Percentiles rank a stretch among this genome's conserved stretches.
Evolutionary conservation across 2,329 filamentous ascomycete species (phyloP).

Genomic region (Didymella lethalis): DNA sequence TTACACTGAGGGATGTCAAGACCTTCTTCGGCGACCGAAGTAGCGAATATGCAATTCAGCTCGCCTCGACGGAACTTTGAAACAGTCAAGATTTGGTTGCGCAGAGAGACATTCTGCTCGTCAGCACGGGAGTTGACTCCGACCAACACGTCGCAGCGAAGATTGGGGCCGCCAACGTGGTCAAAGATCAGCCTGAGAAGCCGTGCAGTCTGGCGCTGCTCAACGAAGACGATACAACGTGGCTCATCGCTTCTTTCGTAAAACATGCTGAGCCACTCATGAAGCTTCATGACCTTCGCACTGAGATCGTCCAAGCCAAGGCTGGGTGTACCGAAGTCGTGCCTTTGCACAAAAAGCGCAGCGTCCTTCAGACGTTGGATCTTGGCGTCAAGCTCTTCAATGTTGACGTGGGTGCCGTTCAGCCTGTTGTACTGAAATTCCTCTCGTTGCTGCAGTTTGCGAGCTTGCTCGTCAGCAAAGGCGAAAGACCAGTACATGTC

Average conservation of each 20-base stretch:
- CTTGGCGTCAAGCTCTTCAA: constrained; percentile 60
- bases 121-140: constrained; percentile 63
- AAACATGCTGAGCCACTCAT: constrained; percentile 66
- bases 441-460: constrained; percentile 67
- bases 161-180: constrained; percentile 63
- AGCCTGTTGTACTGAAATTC: constrained; percentile 50
- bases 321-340: constrained; percentile 56
- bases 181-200: constrained; percentile 74
- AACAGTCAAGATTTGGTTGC: constrained; percentile 77
- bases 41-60: constrained; percentile 69
- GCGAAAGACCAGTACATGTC: constrained; percentile 81
- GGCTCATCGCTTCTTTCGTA: constrained; percentile 67
- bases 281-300: constrained; percentile 73
- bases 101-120: constrained; percentile 71
- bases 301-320: constrained; percentile 64
- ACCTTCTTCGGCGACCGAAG: constrained; percentile 71
- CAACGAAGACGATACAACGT: constrained; percentile 88
- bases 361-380: constrained; percentile 67
- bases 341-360: constrained; percentile 61
- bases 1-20: constrained; percentile 73
- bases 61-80: constrained; percentile 67
- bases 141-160: constrained; percentile 71
- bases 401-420: constrained; percentile 32
- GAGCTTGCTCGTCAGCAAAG: constrained; percentile 68
- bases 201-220: constrained; percentile 77